phyloP scores from a whole-genome alignment of 768 basidiomycete species.

The Pleurotus eryngii region DNA sequence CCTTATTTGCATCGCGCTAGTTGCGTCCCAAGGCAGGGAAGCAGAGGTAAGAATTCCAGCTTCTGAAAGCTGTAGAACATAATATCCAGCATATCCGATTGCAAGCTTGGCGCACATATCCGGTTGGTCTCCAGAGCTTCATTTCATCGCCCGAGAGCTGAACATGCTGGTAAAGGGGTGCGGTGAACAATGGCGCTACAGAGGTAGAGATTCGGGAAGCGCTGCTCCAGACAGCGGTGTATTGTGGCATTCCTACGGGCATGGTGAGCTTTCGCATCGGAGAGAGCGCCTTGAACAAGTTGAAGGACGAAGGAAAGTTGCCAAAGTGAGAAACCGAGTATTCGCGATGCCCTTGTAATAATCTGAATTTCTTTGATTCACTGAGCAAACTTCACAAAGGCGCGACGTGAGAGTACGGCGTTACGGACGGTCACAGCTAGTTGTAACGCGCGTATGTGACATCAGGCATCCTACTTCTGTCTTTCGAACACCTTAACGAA shows the following conservation, averaged over 20 bases:
- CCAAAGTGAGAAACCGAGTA: constrained; percentile 4
- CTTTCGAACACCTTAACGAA: neutral
- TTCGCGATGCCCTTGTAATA: too few relatives aligned
- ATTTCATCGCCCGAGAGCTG: neutral
- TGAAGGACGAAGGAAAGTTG: constrained; percentile 34
- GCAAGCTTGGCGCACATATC: constrained; percentile 35
- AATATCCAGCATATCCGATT: too few relatives aligned
- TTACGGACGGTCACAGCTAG: too few relatives aligned
- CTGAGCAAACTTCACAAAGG: too few relatives aligned
- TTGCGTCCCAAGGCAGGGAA: constrained; percentile 40
- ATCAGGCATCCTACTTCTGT: neutral
- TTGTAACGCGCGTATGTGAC: too few relatives aligned
- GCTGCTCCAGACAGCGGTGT: constrained; percentile 38
- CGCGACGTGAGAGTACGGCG: too few relatives aligned
- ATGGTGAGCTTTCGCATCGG: constrained; percentile 39
- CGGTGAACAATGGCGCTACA: constrained; percentile 40
- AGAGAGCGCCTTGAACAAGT: constrained; percentile 33
- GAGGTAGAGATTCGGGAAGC: constrained; percentile 43
- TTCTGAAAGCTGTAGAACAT: too few relatives aligned
- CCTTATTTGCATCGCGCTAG: constrained; percentile 39
- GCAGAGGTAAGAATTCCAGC: constrained; percentile 29
- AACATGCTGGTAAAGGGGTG: constrained; percentile 27
- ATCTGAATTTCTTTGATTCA: too few relatives aligned
- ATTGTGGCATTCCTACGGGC: constrained; percentile 40
- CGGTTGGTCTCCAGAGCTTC: constrained; percentile 16